Percentiles rank a stretch among this genome's conserved stretches.
Conservation (phyloP, 2,329 filamentous ascomycete species). For the Talaromyces piceae region DNA sequence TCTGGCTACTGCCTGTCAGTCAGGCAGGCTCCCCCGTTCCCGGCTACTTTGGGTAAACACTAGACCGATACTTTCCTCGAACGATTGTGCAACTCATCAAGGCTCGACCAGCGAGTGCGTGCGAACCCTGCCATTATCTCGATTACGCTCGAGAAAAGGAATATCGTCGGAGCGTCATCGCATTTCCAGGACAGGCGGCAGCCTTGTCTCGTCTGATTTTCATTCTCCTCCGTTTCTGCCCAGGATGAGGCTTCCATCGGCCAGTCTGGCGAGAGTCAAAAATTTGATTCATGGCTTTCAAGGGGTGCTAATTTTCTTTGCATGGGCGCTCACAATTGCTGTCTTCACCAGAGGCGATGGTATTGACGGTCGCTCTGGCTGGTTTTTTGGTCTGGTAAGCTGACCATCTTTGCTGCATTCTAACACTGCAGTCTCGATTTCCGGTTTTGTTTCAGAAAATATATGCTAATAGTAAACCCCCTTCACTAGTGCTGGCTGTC, state of each 20-base stretch:
- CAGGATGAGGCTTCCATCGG: slow-evolving; percentile 26
- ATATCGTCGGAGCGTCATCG: background rate
- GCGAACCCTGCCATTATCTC: background rate
- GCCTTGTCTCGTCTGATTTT: background rate
- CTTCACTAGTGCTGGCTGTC: slow-evolving; percentile 50
- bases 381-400: slow-evolving; percentile 53
- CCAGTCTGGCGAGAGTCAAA: slow-evolving; percentile 49
- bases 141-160: background rate
- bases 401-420: background rate
- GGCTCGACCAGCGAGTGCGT: too few species aligned
- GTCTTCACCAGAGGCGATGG: slow-evolving; percentile 49
- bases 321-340: slow-evolving; percentile 50
- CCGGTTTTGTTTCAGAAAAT: background rate
- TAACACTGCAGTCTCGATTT: background rate
- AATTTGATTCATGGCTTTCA: slow-evolving; percentile 49
- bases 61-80: background rate
- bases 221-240: background rate
- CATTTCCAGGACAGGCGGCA: background rate
- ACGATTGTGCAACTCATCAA: background rate
- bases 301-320: slow-evolving; percentile 50
- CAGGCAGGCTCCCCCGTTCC: background rate
- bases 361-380: slow-evolving; percentile 49
- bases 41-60: background rate
- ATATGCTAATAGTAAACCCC: background rate
- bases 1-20: background rate